Base-by-base conservation (phyloP, 306 rosid genomes). In the Elaeagnus macrophylla region DNA sequence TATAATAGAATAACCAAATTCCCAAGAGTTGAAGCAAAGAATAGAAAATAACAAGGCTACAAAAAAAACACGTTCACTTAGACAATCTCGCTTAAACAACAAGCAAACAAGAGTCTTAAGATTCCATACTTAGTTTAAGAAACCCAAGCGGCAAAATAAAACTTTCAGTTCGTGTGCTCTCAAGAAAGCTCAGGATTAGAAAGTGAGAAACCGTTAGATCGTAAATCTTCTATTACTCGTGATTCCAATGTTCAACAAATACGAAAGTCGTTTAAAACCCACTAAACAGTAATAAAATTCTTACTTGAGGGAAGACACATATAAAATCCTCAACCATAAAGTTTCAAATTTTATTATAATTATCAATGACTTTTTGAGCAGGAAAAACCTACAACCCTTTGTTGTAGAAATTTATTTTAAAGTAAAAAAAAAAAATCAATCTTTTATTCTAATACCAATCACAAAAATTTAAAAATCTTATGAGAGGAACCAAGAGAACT, bases 21-120 rank as follows among this genome's bases (percentile, higher is more conserved):
- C 78, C 66, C 50, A 66, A 52, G 48, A 56, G 59, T 62, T 53
- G 71, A 70, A 73, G 76, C 17, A 79, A 78, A 76, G 86, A 80
- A 75, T 80, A 78, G 41, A 37, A 69, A 47, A 67, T 63, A 67
- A 61, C 62, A 77, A 66, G 50, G 57, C 39, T 40, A 20, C 61
- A 53, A 64, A 55, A 67, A 45, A 55, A 67, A 45, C 67, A 60
- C 39, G 66, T 60, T 67, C 59, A 58, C 55, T 64, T 59, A 61
- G 62, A 68, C 43, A 62, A 64, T 70, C 72, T 91, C 67, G 79
- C 95, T 91, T 86, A 59, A 56, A 25, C 62, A 67, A 64, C 62
- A 91, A 82, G 97, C 77, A 86, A 90, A 74, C 67, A 64, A 66
- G 62, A 70, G 51, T 39, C 51, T 71, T 41, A 70, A 71, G 57